Percentiles rank a stretch among this genome's conserved stretches.
phyloP scores from a whole-genome alignment of 257 asterid genomes.

The Cordia subcordata region DNA sequence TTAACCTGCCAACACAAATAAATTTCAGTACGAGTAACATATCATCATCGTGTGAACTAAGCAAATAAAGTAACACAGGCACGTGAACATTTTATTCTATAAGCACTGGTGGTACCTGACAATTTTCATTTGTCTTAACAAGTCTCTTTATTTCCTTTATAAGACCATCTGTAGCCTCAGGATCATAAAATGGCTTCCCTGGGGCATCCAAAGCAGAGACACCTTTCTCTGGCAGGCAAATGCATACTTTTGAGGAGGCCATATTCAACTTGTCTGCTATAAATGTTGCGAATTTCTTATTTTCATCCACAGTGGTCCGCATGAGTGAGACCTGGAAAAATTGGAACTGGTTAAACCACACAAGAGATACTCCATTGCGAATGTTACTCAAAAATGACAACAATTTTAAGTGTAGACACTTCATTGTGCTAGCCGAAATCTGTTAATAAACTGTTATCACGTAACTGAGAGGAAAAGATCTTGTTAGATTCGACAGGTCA shows the following conservation, averaged over 20 bases:
- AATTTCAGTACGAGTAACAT: background rate
- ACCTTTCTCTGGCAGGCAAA: conserved; percentile 88
- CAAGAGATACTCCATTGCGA: background rate
- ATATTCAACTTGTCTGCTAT: conserved; percentile 76
- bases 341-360: background rate
- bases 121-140: conserved; percentile 44
- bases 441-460: background rate
- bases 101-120: conserved; percentile 55
- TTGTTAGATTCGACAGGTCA: background rate
- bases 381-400: background rate
- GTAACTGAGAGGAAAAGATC: background rate
- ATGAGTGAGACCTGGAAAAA: conserved; percentile 68
- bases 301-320: conserved; percentile 85
- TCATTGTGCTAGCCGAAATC: background rate
- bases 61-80: conserved; percentile 12
- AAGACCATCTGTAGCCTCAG: conserved; percentile 72
- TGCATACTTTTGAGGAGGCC: conserved; percentile 57
- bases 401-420: background rate
- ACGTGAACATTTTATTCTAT: conserved; percentile 13
- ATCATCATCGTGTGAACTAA: conserved; percentile 3
- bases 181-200: conserved; percentile 73
- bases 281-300: conserved; percentile 73
- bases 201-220: conserved; percentile 91
- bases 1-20: conserved; percentile 51
- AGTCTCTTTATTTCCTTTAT: conserved; percentile 59